Percentiles rank a stretch among this genome's conserved stretches.
These are phyloP conservation scores for Phytophthora pseudosyringae DNA, from an alignment of 352 stramenopile species.

Conservation along the genomic window DNA sequence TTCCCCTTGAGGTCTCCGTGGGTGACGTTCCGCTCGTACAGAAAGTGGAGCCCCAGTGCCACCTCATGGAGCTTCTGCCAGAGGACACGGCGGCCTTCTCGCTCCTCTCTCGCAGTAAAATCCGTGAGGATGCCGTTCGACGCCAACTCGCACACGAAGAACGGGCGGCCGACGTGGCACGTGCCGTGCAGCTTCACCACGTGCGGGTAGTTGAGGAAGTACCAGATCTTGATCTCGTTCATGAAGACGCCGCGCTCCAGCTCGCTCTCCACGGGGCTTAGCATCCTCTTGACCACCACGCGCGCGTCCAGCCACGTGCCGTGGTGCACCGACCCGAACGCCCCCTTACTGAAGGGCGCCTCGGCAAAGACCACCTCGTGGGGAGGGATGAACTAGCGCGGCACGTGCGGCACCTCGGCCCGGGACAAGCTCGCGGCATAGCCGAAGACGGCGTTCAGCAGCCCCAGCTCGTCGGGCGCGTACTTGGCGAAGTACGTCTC, in stretches of 20 bases:
- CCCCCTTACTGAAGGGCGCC: slow-evolving; percentile 33
- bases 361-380: slow-evolving; percentile 33
- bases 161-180: slow-evolving; percentile 32
- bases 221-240: slow-evolving; percentile 36
- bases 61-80: slow-evolving; percentile 36
- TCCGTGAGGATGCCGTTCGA: slow-evolving; percentile 32
- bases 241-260: slow-evolving; percentile 30
- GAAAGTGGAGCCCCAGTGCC: slow-evolving; percentile 30
- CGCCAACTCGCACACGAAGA: slow-evolving; percentile 36
- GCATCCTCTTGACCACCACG: slow-evolving; percentile 42
- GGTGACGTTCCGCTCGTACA: slow-evolving; percentile 27
- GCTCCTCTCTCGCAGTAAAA: slow-evolving; percentile 18
- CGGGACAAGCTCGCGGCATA: slow-evolving; percentile 21
- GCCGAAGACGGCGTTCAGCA: slow-evolving; percentile 25
- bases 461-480: slow-evolving; percentile 15
- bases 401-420: too few relatives aligned
- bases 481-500: slow-evolving; percentile 30
- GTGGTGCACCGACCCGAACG: slow-evolving; percentile 35
- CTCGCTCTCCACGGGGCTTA: slow-evolving; percentile 20
- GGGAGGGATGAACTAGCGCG: slow-evolving; percentile 30
- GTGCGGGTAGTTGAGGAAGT: slow-evolving; percentile 31
- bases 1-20: slow-evolving; percentile 6
- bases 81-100: slow-evolving; percentile 10
- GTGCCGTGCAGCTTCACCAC: slow-evolving; percentile 38
- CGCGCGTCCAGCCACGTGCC: slow-evolving; percentile 35